Conservation (phyloP, 75 land plant genomes). For the Ceratopteris richardii region DNA sequence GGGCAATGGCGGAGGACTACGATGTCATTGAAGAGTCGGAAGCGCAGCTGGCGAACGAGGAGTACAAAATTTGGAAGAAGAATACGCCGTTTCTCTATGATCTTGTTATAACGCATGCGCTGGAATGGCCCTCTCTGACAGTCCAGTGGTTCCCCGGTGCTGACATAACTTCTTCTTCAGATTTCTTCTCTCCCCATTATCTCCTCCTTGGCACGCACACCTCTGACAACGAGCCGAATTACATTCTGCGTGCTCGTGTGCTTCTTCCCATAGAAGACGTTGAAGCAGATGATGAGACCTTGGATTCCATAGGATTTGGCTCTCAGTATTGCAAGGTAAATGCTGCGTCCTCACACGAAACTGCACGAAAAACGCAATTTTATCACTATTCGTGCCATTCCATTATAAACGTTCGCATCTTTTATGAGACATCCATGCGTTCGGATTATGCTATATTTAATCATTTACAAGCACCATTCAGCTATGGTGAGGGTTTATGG, state of each 20-base stretch:
- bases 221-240: slow-evolving; percentile 32
- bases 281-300: slow-evolving; percentile 17
- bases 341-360: slow-evolving; percentile 22
- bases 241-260: slow-evolving; percentile 28
- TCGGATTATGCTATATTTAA: not conserved
- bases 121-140: too few species aligned
- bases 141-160: too few species aligned
- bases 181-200: slow-evolving; percentile 21
- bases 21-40: too few species aligned
- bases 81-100: too few species aligned
- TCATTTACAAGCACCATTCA: not conserved
- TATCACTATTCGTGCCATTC: not conserved
- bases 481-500: not conserved
- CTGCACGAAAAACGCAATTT: slow-evolving; percentile 20
- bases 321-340: slow-evolving; percentile 29
- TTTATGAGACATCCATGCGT: not conserved
- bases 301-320: too few species aligned
- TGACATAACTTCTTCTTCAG: too few species aligned
- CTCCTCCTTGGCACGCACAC: slow-evolving; percentile 30
- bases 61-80: too few species aligned
- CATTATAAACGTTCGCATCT: not conserved
- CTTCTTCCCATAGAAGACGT: slow-evolving; percentile 30
- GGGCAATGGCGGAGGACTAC: too few species aligned
- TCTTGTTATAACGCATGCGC: too few species aligned
- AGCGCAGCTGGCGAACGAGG: slow-evolving; percentile 93